These are phyloP conservation scores for Neurospora africana DNA, from an alignment of 495 filamentous ascomycete species.

Conservation along the genomic window DNA sequence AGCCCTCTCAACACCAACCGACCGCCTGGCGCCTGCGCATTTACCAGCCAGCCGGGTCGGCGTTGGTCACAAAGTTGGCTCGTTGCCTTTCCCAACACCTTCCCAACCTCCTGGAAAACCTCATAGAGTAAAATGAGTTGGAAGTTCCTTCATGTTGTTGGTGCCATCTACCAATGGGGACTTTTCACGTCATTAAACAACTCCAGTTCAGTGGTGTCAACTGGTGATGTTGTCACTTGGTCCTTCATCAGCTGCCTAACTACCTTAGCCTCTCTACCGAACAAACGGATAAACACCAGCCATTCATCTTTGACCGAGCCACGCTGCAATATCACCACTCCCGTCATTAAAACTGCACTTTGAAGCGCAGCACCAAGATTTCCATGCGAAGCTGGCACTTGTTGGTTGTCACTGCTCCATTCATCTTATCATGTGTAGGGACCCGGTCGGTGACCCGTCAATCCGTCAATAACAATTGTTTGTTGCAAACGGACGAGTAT, in stretches of 20 bases:
- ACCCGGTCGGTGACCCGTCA: background rate
- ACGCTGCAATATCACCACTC: background rate
- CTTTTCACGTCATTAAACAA: background rate
- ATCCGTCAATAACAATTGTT: background rate
- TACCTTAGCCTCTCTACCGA: background rate
- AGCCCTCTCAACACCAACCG: background rate
- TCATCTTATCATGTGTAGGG: background rate
- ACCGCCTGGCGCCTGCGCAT: background rate
- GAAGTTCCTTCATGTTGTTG: background rate
- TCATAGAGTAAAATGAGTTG: background rate
- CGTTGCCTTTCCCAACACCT: background rate
- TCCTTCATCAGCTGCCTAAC: background rate
- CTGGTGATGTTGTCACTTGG: background rate
- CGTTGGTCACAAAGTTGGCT: background rate
- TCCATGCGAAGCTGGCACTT: background rate
- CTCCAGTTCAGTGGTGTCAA: background rate
- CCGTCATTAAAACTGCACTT: background rate
- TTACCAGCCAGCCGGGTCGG: background rate
- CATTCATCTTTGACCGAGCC: background rate
- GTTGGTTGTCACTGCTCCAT: background rate
- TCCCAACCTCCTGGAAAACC: background rate
- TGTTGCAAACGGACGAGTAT: background rate
- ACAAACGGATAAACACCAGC: background rate
- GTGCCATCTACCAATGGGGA: background rate
- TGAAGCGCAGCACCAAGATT: background rate